Percentiles rank a stretch among this genome's conserved stretches.
These are phyloP conservation scores for Aureobasidium zeae DNA, from an alignment of 2,329 filamentous ascomycete genomes.

Conservation along the genomic window DNA sequence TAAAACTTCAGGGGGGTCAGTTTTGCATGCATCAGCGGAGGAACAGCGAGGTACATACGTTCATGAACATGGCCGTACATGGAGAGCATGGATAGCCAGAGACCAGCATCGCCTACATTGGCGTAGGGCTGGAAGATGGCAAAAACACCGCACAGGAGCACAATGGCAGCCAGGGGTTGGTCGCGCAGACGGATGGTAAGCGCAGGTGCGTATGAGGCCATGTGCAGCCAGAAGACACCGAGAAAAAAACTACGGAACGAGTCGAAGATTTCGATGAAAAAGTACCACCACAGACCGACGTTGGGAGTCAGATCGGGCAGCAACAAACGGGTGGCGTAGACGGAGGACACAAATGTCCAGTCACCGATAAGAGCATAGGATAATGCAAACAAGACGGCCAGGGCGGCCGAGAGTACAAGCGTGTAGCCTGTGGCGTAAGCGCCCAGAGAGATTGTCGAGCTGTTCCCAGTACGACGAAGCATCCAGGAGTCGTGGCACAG, in stretches of 20 bases:
- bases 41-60: slow-evolving; percentile 38
- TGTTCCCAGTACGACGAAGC: slow-evolving; percentile 9
- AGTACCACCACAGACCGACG: slow-evolving; percentile 98
- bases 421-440: slow-evolving; percentile 43
- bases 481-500: slow-evolving; percentile 59
- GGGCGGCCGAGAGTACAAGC: slow-evolving; percentile 43
- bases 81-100: slow-evolving; percentile 75
- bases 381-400: slow-evolving; percentile 56
- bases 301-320: slow-evolving; percentile 91
- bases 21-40: not conserved
- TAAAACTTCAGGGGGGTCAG: slow-evolving; percentile 53
- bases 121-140: slow-evolving; percentile 97
- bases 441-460: not conserved
- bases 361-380: slow-evolving; percentile 69
- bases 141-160: slow-evolving; percentile 79
- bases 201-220: slow-evolving; percentile 80
- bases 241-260: slow-evolving; percentile 96
- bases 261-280: slow-evolving; percentile 99
- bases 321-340: slow-evolving; percentile 86
- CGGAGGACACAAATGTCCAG: slow-evolving; percentile 79
- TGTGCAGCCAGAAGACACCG: slow-evolving; percentile 94
- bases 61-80: slow-evolving; percentile 89
- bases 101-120: slow-evolving; percentile 76
- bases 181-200: slow-evolving; percentile 71
- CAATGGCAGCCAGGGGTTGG: slow-evolving; percentile 79